Base-by-base conservation (phyloP, 2,329 filamentous ascomycete species). In the Epichloe elymi region DNA sequence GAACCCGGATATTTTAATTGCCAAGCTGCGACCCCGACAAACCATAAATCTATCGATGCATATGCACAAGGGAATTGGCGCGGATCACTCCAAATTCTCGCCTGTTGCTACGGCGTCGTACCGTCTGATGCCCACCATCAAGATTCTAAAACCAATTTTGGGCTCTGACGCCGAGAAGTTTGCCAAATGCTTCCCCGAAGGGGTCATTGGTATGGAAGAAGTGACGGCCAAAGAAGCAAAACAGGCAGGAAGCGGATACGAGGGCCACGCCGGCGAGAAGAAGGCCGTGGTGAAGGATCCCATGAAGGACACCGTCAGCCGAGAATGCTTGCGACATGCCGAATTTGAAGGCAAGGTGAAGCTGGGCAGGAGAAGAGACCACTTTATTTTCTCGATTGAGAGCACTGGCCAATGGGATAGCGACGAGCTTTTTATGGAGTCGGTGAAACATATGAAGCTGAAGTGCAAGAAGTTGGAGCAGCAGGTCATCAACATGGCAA, bases 301-400 rank as follows among this genome's bases (percentile, higher is more conserved):
- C 1, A 94, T 96, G 82, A 87, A 86, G 62, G 94, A 98, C 66
- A 97, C 91, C 0, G 91, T 98, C 55, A 94, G 86, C 68, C 80
- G 93, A 58, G 94, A 98, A 71, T 93, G 86, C 62, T 70, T 98
- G 63, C 82, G 93, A 47, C 91, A 98, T 65, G 76, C 83, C 26
- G 93, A 97, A 70, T 97, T 98, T 71, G 81, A 93, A 69, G 87
- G 83, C 64, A 98, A 96, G 74, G 93, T 98, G 56, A 90, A 89
- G 74, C 79, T 98, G 35, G 93, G 93, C 42, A 78, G 94, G 50
- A 74, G 89, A 60, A 77, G 89, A 57, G 93, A 98, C 67, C 94
- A 98, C 71, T 98, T 98, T 68, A 97, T 98, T 68, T 98, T 93
- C 75, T 85, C 82, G 50, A 78, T 98, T 37, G 93, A 98, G 74